Evolutionary conservation across 495 filamentous ascomycete genomes (phyloP), one percentile per base, ranked within the genome.

Genomic region (Talaromyces proteolyticus): DNA sequence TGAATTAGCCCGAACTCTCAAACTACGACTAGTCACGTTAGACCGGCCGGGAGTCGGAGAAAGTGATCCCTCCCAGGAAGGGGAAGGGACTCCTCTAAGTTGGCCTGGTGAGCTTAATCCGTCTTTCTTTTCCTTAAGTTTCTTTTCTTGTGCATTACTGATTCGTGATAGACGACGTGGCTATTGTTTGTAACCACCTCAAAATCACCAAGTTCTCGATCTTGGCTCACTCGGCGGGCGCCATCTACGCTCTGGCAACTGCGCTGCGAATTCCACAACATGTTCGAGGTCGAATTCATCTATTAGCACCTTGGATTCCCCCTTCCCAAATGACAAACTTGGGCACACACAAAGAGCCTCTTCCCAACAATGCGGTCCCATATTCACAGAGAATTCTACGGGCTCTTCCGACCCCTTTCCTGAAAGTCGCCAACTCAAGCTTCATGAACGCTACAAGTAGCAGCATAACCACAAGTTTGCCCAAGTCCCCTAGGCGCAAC

Each of bases 191-290:
- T 69, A 89, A 96, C 57, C 72, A 87, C 29, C 77, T 97, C 44
- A 90, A 89, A 58, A 93, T 99, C 53, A 93, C 84, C 18, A 96
- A 96, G 53, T 97, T 99, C 65, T 96, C 91, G 14, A 89, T 99
- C 25, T 77, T 99, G 5, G 93, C 94, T n/a, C 93, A 99, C 63
- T 96, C 91, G 8, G 93, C 93, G 8, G 93, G 93, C 19, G 94
- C 93, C 17, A 95, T 99, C 50, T 99, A 99, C 59, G 94, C 93
- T 21, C 81, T 99, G 21, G 94, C 93, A 17, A 97, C 94, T 0
- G 93, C 94, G 4, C 76, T 99, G 21, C 86, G 93, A 40, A 93
- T 99, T 75, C 92, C 94, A 14, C 90, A 96, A 56, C 88, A 96
- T 63, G 93, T 99, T 53, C 85, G 92, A 14, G 92, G 94, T 21